A percentile compares a stretch with the other conserved stretches of the same genome.
Evolutionary conservation across 345 rosid genomes (phyloP).

Genomic region (Adansonia digitata): DNA sequence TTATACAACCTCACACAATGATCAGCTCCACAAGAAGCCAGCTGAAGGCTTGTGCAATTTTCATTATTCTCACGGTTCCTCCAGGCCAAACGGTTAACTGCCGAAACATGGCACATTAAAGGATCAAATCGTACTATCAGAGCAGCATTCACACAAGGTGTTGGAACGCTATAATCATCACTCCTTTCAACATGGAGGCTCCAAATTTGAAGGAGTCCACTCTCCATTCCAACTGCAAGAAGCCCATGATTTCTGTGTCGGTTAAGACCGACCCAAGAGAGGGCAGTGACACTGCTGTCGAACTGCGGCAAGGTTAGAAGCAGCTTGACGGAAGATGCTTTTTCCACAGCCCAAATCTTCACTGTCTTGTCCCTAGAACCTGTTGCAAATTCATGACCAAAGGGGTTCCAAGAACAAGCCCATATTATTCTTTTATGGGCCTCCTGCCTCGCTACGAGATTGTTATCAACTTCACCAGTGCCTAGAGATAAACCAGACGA

Average conservation of each 20-base stretch:
- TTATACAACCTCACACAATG: slow-evolving; percentile 76
- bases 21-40: slow-evolving; percentile 86
- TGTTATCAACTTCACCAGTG: slow-evolving; percentile 37
- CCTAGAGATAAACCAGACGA: slow-evolving; percentile 23
- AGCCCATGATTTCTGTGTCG: slow-evolving; percentile 42
- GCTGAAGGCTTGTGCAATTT: slow-evolving; percentile 30
- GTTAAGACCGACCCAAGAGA: slow-evolving; percentile 76
- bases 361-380: slow-evolving; percentile 94
- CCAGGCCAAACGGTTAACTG: slow-evolving; percentile 79
- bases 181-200: slow-evolving; percentile 27
- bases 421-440: slow-evolving; percentile 97
- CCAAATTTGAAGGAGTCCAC: slow-evolving; percentile 73
- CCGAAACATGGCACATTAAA: slow-evolving; percentile 68
- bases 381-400: slow-evolving; percentile 78
- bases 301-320: slow-evolving; percentile 55
- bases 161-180: slow-evolving; percentile 16
- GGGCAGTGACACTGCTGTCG: slow-evolving; percentile 74
- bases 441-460: slow-evolving; percentile 65
- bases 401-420: slow-evolving; percentile 98
- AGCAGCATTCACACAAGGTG: slow-evolving; percentile 29
- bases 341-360: slow-evolving; percentile 75
- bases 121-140: slow-evolving; percentile 43
- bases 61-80: slow-evolving; percentile 34
- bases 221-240: slow-evolving; percentile 82
- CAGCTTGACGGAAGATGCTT: slow-evolving; percentile 39